Evolutionary conservation across 129 eudicot species (phyloP).

Genomic region (Flaveria ramosissima): DNA sequence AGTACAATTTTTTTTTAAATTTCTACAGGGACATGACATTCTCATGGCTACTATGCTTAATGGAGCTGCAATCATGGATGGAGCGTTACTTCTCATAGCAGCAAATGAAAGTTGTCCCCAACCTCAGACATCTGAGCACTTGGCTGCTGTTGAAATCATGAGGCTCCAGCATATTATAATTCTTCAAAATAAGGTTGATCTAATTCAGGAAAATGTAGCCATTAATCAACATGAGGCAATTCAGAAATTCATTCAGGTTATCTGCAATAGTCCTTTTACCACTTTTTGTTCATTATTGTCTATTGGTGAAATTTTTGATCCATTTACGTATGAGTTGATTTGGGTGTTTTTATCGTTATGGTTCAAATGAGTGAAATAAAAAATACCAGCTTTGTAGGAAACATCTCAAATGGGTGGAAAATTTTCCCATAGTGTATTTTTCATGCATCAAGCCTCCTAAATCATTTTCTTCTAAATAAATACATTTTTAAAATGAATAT

Average conservation of each 20-base stretch:
- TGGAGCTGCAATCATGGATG: slow-evolving; percentile 99
- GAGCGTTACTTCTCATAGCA: slow-evolving; percentile 97
- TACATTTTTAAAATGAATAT: background rate
- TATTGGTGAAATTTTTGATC: background rate
- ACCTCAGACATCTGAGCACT: slow-evolving; percentile 97
- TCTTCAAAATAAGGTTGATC: slow-evolving; percentile 94
- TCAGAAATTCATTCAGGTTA: slow-evolving; percentile 85
- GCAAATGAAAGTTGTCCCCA: slow-evolving; percentile 99
- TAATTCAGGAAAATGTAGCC: slow-evolving; percentile 91
- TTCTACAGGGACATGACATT: slow-evolving; percentile 86
- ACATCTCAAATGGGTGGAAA: background rate
- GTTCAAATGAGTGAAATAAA: background rate
- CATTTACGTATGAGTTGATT: background rate
- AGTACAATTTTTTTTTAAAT: background rate
- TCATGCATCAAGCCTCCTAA: background rate
- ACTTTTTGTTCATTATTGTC: background rate
- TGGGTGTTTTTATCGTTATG: background rate
- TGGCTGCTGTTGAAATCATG: slow-evolving; percentile 99
- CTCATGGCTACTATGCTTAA: slow-evolving; percentile 99
- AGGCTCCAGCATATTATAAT: slow-evolving; percentile 89
- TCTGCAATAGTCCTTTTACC: background rate
- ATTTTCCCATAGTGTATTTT: background rate
- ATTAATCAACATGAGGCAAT: slow-evolving; percentile 95
- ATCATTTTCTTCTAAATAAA: background rate
- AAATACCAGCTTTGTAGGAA: background rate